A percentile compares a stretch with the other conserved stretches of the same genome.
Evolutionary conservation across 345 rosid genomes (phyloP).

Genomic region (Mangifera indica): DNA sequence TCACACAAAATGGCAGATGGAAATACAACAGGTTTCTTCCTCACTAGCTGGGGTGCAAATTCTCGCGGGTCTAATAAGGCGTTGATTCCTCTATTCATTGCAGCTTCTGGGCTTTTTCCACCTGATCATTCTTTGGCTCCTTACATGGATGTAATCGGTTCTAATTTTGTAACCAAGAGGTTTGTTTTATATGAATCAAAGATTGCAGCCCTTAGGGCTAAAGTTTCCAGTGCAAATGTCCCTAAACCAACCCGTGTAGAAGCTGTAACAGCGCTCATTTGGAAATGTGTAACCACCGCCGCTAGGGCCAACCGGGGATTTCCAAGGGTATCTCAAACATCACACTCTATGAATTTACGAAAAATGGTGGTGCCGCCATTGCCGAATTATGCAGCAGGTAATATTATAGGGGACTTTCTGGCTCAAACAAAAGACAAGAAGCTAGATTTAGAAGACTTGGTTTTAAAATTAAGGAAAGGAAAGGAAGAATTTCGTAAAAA

Average conservation of each 20-base stretch:
- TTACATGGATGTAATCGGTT: neutral
- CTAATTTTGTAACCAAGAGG: no score
- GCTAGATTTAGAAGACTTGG: conserved; percentile 30
- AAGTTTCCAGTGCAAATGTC: neutral
- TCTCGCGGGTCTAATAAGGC: no score
- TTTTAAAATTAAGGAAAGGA: conserved; percentile 18
- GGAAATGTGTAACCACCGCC: conserved; percentile 17
- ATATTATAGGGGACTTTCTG: conserved; percentile 23
- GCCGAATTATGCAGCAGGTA: conserved; percentile 15
- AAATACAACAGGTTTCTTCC: no score
- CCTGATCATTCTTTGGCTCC: neutral
- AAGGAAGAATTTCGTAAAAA: conserved; percentile 30
- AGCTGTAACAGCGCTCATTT: conserved; percentile 22
- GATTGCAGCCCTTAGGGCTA: conserved; percentile 18
- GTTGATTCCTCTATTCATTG: no score
- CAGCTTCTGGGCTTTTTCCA: conserved; percentile 3
- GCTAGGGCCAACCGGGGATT: conserved; percentile 4
- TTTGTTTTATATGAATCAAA: conserved; percentile 19
- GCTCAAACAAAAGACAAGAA: conserved; percentile 25
- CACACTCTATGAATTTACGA: conserved; percentile 14
- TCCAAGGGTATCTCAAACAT: conserved; percentile 5
- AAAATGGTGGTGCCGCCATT: conserved; percentile 13
- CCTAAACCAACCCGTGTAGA: conserved; percentile 25
- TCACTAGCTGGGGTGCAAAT: no score
- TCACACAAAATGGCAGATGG: no score